Conservation (phyloP, 1,284 basidiomycete species). For the Fomitopsis pinicola region DNA sequence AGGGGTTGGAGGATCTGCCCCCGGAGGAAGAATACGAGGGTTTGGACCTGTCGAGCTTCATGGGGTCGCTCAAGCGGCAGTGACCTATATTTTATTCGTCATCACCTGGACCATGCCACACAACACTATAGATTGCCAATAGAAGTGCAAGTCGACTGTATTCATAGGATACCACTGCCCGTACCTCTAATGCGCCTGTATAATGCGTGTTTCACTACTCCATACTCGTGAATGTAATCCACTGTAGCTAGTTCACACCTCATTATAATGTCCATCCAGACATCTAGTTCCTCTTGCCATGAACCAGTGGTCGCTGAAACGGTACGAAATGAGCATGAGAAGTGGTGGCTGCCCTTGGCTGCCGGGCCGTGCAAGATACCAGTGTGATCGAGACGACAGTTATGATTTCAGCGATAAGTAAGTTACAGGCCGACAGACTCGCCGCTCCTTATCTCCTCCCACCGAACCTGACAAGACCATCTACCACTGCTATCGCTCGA, state of each 20-base stretch:
- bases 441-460: not conserved
- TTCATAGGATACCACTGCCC: conserved; percentile 6
- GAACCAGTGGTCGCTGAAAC: not conserved
- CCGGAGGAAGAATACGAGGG: conserved; percentile 88
- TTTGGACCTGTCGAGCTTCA: conserved; percentile 81
- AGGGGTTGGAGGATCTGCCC: conserved; percentile 86
- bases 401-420: not conserved
- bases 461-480: not conserved
- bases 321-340: not conserved
- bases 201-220: not conserved
- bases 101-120: conserved; percentile 6
- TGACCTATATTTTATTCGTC: conserved; percentile 15
- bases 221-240: not conserved
- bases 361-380: not conserved
- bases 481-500: not conserved
- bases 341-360: not conserved
- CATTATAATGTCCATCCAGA: not conserved
- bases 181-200: not conserved
- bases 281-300: not conserved
- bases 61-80: conserved; percentile 58
- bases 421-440: not conserved
- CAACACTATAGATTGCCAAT: conserved; percentile 6
- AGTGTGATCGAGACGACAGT: not conserved
- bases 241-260: not conserved
- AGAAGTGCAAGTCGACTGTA: conserved; percentile 7